phyloP scores from a whole-genome alignment of 495 filamentous ascomycete genomes.

The Daldinia caldariorum region DNA sequence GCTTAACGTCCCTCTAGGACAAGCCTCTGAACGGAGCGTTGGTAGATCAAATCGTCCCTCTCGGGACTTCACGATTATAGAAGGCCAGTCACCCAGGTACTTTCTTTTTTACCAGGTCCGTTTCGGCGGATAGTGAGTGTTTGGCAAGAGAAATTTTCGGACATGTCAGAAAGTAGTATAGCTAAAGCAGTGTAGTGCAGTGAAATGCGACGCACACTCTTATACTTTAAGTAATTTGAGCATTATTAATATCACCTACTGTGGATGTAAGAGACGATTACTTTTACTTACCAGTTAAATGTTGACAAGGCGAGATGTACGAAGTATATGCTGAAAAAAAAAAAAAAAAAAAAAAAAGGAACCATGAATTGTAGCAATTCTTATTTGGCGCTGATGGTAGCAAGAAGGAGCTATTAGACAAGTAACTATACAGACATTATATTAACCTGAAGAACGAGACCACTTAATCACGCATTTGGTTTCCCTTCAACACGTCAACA shows the following conservation, averaged over 20 bases:
- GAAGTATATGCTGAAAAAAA: too few relatives aligned
- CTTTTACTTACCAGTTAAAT: too few relatives aligned
- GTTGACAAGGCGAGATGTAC: too few relatives aligned
- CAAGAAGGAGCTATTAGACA: background rate
- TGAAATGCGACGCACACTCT: background rate
- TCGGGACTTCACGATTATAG: slow-evolving; percentile 62
- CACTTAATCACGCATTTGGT: background rate
- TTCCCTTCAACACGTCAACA: background rate
- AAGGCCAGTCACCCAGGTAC: slow-evolving; percentile 70
- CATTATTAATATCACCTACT: background rate
- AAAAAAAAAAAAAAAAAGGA: too few relatives aligned
- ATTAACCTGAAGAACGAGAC: background rate
- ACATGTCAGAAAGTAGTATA: slow-evolving; percentile 50
- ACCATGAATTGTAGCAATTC: too few relatives aligned
- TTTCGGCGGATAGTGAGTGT: slow-evolving; percentile 63
- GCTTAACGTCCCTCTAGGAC: slow-evolving; percentile 58
- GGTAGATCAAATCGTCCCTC: slow-evolving; percentile 62
- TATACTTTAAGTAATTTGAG: slow-evolving; percentile 1
- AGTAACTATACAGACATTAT: background rate
- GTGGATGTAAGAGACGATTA: too few relatives aligned
- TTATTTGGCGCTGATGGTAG: background rate
- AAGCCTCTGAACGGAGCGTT: slow-evolving; percentile 64
- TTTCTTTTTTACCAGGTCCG: slow-evolving; percentile 51
- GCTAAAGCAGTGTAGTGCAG: background rate
- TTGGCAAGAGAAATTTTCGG: slow-evolving; percentile 79